Evolutionary conservation across 805 yeast genomes (phyloP).

Genomic region (Debaryomyces castellii): DNA sequence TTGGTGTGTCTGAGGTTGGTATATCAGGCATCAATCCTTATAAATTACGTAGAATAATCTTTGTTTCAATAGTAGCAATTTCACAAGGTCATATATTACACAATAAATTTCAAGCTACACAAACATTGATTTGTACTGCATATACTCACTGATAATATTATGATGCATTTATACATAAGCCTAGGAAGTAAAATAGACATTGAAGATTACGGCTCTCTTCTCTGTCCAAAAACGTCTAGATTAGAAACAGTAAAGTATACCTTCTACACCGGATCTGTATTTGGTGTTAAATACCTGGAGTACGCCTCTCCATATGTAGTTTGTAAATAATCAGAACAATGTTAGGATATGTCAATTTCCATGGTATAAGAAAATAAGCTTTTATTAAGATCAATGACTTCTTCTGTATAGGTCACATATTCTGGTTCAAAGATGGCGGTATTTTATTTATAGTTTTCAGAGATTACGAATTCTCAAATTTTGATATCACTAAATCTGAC

Average conservation of each 20-base stretch:
- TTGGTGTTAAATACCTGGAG: too few relatives aligned
- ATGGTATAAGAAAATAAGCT: too few relatives aligned
- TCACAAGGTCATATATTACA: neutral
- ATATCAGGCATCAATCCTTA: neutral
- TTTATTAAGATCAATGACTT: too few relatives aligned
- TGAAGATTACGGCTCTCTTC: too few relatives aligned
- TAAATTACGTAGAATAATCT: neutral
- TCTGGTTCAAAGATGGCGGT: neutral
- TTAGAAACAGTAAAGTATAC: too few relatives aligned
- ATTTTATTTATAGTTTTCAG: neutral
- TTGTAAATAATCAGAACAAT: too few relatives aligned
- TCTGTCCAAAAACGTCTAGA: too few relatives aligned
- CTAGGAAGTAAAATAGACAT: neutral
- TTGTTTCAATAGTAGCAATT: neutral
- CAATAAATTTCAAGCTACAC: neutral
- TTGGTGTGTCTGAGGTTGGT: neutral
- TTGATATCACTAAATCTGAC: neutral
- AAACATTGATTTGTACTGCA: neutral
- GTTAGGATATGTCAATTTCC: too few relatives aligned
- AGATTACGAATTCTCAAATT: neutral
- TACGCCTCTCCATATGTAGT: too few relatives aligned
- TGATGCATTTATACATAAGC: neutral
- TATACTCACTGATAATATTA: neutral
- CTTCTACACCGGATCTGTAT: too few relatives aligned
- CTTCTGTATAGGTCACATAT: too few relatives aligned